Evolutionary conservation across 1,284 basidiomycete genomes (phyloP).

Genomic region (Cryptococcus deneoformans): DNA sequence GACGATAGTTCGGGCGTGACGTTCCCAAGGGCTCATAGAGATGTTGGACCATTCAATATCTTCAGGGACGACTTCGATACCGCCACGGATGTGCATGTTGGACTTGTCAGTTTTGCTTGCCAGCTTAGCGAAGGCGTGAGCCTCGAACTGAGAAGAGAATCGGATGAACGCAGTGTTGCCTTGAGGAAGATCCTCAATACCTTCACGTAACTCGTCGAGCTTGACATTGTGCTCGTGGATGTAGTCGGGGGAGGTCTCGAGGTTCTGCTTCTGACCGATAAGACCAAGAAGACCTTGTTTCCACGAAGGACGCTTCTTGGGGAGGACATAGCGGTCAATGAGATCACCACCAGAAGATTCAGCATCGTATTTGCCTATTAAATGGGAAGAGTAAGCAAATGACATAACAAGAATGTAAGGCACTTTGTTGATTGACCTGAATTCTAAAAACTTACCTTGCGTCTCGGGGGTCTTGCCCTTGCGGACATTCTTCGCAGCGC

Average conservation of each 20-base stretch:
- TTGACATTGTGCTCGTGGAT: conserved; percentile 53
- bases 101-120: conserved; percentile 51
- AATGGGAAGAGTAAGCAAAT: neutral
- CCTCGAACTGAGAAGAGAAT: conserved; percentile 70
- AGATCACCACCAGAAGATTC: conserved; percentile 59
- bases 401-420: neutral
- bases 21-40: conserved; percentile 55
- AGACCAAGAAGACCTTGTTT: conserved; percentile 58
- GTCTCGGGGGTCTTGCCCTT: conserved; percentile 49
- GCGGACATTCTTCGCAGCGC: conserved; percentile 63
- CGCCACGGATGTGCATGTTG: conserved; percentile 57
- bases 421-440: neutral
- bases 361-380: conserved; percentile 45
- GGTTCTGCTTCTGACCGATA: conserved; percentile 55
- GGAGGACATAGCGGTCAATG: conserved; percentile 48
- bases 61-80: conserved; percentile 62
- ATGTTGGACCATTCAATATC: conserved; percentile 88
- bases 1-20: conserved; percentile 51
- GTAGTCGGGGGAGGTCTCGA: conserved; percentile 54
- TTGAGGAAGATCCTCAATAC: conserved; percentile 47
- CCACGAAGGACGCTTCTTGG: conserved; percentile 56
- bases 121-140: conserved; percentile 60
- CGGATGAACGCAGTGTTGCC: conserved; percentile 73
- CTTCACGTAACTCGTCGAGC: conserved; percentile 58
- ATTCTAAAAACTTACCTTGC: conserved; percentile 37